Evolutionary conservation across 2,329 filamentous ascomycete genomes (phyloP).

Genomic region (Pestalotiopsis sp.): DNA sequence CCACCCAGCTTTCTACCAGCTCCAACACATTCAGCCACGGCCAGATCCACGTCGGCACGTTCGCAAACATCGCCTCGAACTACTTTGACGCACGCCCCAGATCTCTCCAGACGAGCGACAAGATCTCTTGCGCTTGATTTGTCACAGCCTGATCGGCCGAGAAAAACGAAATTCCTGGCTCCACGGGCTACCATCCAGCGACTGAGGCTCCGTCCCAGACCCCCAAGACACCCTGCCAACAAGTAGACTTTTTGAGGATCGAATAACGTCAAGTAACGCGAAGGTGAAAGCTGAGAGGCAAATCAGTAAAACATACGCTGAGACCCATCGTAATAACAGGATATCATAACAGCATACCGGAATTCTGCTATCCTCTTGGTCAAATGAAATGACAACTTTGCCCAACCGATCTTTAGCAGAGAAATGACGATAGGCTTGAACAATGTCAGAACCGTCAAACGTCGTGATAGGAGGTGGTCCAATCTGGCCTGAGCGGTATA

Average conservation of each 20-base stretch:
- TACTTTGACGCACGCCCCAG: neutral
- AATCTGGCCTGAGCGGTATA: constrained; percentile 19
- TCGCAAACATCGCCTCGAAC: neutral
- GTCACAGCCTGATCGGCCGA: neutral
- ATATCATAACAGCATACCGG: neutral
- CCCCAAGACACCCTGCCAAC: neutral
- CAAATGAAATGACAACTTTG: no score
- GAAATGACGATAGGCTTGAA: constrained; percentile 22
- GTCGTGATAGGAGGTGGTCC: constrained; percentile 15
- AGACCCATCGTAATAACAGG: neutral
- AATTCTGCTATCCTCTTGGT: neutral
- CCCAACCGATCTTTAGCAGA: neutral
- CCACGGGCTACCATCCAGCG: neutral
- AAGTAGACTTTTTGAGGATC: neutral
- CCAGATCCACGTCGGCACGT: neutral
- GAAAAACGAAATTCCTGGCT: neutral
- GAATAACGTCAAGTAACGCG: neutral
- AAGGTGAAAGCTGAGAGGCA: neutral
- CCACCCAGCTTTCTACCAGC: constrained; percentile 19
- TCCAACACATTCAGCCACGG: constrained; percentile 22
- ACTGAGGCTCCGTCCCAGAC: neutral
- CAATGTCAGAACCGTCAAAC: constrained; percentile 18
- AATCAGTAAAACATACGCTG: neutral
- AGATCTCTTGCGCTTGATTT: neutral
- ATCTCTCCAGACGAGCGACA: neutral